Evolutionary conservation across 805 yeast genomes (phyloP), one percentile per base, ranked within the genome.

Genomic region (Tetrapisispora arboricola): DNA sequence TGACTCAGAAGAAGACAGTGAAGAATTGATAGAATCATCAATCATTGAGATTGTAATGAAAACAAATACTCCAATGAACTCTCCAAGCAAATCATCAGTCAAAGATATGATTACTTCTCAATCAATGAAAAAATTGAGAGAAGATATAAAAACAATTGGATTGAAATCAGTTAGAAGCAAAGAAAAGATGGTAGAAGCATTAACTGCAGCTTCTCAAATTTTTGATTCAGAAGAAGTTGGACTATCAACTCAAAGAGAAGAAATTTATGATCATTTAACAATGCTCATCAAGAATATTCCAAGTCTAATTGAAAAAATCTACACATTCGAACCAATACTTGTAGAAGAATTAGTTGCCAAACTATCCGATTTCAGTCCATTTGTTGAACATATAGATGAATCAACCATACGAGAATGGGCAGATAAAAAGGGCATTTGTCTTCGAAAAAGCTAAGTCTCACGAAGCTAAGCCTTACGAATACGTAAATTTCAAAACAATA

Each of bases 351-450:
- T 60, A 8, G 26, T 51, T 3, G 36, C 35, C n/a, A 39, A 43
- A 37, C 40, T 60, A 10, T 41, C 44, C 8, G 44, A 49, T 11
- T 31, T 44, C 11, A 53, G 57, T 35, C 56, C 61, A n/a, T 57
- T 58, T 38, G 47, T 55, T 2, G 55, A 47, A 13, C 44, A 42
- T 16, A 48, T 60, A 6, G 63, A 60, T 27, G 60, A 53, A 25
- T 21, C 40, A 12, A 53, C 57, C 4, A 48, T 60, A 22, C 52
- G 51, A 21, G 54, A 51, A 22, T 60, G 65, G 65, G 62, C 62
- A 1, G 64, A 58, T 25, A 20, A 25, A 5, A 54, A 57, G 37
- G 64, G 65, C 10, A 51, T 60, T n/a, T 55, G 58, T 27, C 30
- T 55, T 22, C 49, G 51, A 4, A 22, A 47, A 40, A 27, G 25